Evolutionary conservation across 805 yeast species (phyloP).

Genomic region (Lipomyces oligophaga): DNA sequence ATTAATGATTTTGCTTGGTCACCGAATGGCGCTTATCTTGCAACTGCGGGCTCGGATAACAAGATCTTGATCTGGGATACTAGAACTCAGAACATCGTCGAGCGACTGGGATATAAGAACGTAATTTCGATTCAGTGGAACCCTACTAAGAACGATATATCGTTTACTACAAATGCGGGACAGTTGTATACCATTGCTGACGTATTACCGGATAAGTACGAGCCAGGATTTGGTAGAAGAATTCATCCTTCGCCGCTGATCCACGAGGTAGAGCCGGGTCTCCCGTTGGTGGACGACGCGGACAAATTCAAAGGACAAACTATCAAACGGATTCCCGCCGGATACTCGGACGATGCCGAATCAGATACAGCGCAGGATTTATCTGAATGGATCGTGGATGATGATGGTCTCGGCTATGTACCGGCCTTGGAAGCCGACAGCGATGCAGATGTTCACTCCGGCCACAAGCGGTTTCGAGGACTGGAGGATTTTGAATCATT

Average conservation of each 20-base stretch:
- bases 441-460: constrained; percentile 6
- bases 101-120: constrained; percentile 33
- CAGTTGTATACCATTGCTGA: constrained; percentile 31
- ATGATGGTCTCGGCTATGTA: constrained; percentile 46
- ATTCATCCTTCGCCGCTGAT: constrained; percentile 24
- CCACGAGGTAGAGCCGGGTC: constrained; percentile 38
- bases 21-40: constrained; percentile 57
- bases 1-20: constrained; percentile 57
- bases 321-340: constrained; percentile 25
- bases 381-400: constrained; percentile 54
- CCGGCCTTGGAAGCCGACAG: constrained; percentile 15
- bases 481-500: constrained; percentile 4
- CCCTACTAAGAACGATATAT: constrained; percentile 36
- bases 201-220: constrained; percentile 28
- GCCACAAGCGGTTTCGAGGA: neutral
- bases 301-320: neutral
- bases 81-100: constrained; percentile 37
- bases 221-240: constrained; percentile 33
- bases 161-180: constrained; percentile 37
- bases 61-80: constrained; percentile 56
- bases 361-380: constrained; percentile 32
- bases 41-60: constrained; percentile 53
- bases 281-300: constrained; percentile 3
- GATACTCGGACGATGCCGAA: constrained; percentile 31
- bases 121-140: constrained; percentile 45